Evolutionary conservation across 257 asterid species (phyloP), one percentile per base, ranked within the genome.

Genomic region (Primulina tabacum): DNA sequence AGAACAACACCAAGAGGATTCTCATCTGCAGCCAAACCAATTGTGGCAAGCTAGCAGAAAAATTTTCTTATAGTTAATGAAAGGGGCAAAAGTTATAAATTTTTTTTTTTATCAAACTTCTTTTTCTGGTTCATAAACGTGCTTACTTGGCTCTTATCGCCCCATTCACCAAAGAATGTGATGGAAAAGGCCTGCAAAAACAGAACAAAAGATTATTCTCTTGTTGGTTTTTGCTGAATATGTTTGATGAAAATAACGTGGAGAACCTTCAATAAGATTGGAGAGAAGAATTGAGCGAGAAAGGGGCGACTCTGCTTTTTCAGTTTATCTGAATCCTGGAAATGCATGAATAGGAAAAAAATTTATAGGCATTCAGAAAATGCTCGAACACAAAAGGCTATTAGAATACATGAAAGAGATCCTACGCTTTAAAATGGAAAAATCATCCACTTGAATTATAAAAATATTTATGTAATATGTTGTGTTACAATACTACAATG

Each of bases 1-100:
- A 94, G 95, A 75, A 94, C 99, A 77, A 91, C 99, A 60, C 99
- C 99, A n/a, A 86, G 62, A 50, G 97, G 99, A 82, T 91, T 94
- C 92, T 91, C 99, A 81, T 94, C 99, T 4, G 99, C 98, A 80
- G 97, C 99, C 88, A 94, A 87, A 80, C 99, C 98, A 77, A 94
- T 91, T 73, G 99, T 94, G 58, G 99, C 98, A 70, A 94, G 84
- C 97, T 94, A 88, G 40, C 75, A 68, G 68, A 75, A 50, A 14
- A 50, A 66, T 57, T 47, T 30, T 67, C 55, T 33, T 26, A 32
- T 55, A 21, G 73, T 79, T 64, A 32, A 52, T 14, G 55, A 47
- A 63, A 28, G 69, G 67, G 65, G 63, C 37, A 47, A 47, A 7
- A 14, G 8, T 11, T 65, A 38, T n/a, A n/a, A n/a, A n/a, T n/a